Base-by-base conservation (phyloP, 768 basidiomycete species). In the Leucocoprinus birnbaumii region DNA sequence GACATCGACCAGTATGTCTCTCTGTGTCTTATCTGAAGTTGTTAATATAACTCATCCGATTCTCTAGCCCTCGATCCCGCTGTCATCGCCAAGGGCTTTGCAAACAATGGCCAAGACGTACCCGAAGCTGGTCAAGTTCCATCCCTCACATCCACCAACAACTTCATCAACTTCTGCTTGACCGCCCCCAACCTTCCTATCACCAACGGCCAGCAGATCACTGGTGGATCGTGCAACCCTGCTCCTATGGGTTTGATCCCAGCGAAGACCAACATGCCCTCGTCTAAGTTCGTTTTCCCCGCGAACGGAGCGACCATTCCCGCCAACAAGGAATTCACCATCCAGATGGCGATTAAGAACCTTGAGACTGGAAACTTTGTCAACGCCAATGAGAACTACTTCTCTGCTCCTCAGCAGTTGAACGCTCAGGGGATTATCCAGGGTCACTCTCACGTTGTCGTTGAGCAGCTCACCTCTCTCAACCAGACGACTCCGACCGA, bases 151-250 rank as follows among this genome's bases (percentile, higher is more conserved):
- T 81, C 80, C n/a, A 71, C 68, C 24, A 85, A 86, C 71, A 86
- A 87, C 73, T 87, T 83, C 65, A 80, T 82, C 72, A 81, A 83
- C 73, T 78, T 78, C 62, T 85, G 82, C 63, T 63, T 72, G 51
- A 76, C 73, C 9, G 69, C 71, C 4, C 38, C 38, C 52, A 68
- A 77, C 56, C 68, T 77, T 37, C 79, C 80, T 9, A 68, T 85
- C 61, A 84, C 84, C 51, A 73, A 85, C 66, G 84, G 83, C 35
- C 64, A 74, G 58, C 82, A 79, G 60, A 73, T 80, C 54, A 63
- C 66, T 14, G 71, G 69, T 46, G 80, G 80, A 37, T 85, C 82
- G 48, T 81, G 84, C 69, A 87, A 86, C 69, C 77, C 80, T 9
- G 77, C 78, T 7, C 79, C 80, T 3, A 84, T 85, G 74, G 81